Conservation (phyloP, 495 filamentous ascomycete genomes). For the Penicillium samsonianum region DNA sequence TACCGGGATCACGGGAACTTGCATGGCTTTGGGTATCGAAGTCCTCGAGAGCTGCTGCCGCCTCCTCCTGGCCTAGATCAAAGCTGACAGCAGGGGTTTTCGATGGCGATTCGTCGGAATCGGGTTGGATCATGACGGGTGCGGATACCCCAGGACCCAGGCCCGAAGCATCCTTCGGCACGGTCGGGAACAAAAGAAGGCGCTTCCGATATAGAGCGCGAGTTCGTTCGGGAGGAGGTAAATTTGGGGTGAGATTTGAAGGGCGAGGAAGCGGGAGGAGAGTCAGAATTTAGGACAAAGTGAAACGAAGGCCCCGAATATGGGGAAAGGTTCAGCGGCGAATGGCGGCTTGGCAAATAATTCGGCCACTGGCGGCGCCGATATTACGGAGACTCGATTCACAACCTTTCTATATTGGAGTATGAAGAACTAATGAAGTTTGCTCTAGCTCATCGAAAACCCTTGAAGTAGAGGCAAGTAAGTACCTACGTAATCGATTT, state of each 20-base stretch:
- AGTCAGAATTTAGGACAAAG: constrained; percentile 18
- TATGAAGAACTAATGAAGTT: neutral
- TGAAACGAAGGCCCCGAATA: constrained; percentile 33
- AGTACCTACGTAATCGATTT: constrained; percentile 6
- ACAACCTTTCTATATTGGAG: neutral
- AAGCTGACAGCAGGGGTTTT: constrained; percentile 34
- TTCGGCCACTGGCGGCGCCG: constrained; percentile 21
- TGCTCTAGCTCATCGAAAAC: neutral
- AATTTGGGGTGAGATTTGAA: constrained; percentile 4
- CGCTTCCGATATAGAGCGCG: neutral
- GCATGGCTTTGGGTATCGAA: constrained; percentile 48
- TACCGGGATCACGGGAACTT: constrained; percentile 46
- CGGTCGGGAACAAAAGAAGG: constrained; percentile 14
- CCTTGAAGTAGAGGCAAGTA: neutral
- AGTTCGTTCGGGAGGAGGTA: neutral
- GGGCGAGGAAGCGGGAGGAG: constrained; percentile 3
- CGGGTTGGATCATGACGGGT: constrained; percentile 48
- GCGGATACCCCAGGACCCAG: constrained; percentile 43
- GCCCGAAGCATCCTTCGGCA: constrained; percentile 44
- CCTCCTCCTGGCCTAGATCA: constrained; percentile 34
- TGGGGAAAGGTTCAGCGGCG: constrained; percentile 41
- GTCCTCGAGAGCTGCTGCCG: constrained; percentile 35
- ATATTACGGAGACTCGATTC: constrained; percentile 19
- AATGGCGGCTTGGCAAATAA: constrained; percentile 38
- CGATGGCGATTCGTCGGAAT: constrained; percentile 42